phyloP scores from a whole-genome alignment of 164 flowering plant genomes.

The Umbilicus rupestris region DNA sequence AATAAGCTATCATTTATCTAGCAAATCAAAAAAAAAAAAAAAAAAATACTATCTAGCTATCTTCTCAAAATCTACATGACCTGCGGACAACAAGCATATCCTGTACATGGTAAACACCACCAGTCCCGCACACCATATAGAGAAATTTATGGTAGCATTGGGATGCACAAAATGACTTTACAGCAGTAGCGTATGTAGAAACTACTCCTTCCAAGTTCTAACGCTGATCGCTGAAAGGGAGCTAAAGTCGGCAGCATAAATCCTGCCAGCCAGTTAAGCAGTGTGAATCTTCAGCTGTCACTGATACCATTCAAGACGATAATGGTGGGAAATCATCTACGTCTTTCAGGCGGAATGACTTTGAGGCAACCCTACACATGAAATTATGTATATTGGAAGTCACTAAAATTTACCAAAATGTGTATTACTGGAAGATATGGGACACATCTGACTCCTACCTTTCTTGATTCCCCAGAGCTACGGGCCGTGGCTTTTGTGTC shows the following conservation, averaged over 20 bases:
- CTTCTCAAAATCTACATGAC: not conserved
- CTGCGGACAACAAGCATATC: constrained; percentile 3
- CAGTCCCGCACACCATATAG: not conserved
- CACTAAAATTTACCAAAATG: not conserved
- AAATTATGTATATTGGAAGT: not conserved
- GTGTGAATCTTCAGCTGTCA: not conserved
- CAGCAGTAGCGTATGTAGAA: not conserved
- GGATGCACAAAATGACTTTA: not conserved
- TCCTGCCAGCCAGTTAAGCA: not conserved
- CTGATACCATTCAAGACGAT: not conserved
- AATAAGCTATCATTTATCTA: no score
- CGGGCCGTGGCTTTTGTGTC: not conserved
- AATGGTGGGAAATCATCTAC: constrained; percentile 13
- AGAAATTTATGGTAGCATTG: not conserved
- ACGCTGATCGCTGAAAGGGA: no score
- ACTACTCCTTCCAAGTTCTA: not conserved
- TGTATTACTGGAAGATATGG: not conserved
- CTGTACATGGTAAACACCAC: not conserved
- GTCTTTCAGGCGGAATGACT: constrained; percentile 12
- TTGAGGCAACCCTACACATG: constrained; percentile 2
- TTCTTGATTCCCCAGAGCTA: constrained; percentile 9
- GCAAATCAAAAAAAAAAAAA: not conserved
- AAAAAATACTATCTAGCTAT: not conserved
- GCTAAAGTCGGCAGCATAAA: not conserved
- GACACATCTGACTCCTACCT: constrained; percentile 1